Percentiles rank a stretch among this genome's conserved stretches.
Conservation (phyloP, 768 basidiomycete genomes). For the Suillus plorans region DNA sequence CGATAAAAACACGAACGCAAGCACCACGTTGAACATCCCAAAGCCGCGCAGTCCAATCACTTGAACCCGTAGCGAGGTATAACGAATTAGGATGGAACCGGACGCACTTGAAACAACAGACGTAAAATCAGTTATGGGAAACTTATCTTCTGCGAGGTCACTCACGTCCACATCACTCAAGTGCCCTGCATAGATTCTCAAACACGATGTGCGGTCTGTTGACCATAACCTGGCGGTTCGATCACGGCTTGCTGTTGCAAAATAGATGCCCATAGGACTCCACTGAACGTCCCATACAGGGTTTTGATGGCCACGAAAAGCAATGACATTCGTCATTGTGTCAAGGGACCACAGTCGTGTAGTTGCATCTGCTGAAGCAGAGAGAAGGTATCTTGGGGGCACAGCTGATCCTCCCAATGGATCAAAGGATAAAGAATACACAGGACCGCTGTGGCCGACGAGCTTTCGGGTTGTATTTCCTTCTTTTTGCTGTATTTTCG, state of each 20-base stretch:
- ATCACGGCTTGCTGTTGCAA: slow-evolving; percentile 93
- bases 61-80: slow-evolving; percentile 95
- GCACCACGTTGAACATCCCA: slow-evolving; percentile 98
- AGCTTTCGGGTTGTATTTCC: slow-evolving; percentile 86
- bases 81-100: slow-evolving; percentile 97
- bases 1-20: slow-evolving; percentile 93
- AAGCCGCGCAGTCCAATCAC: slow-evolving; percentile 91
- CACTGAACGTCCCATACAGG: slow-evolving; percentile 99
- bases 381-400: slow-evolving; percentile 85
- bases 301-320: slow-evolving; percentile 93
- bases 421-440: slow-evolving; percentile 93
- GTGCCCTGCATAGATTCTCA: slow-evolving; percentile 95
- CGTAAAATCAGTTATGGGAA: background rate
- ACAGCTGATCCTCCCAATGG: slow-evolving; percentile 84
- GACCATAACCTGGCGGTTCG: slow-evolving; percentile 95
- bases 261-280: slow-evolving; percentile 98
- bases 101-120: slow-evolving; percentile 62
- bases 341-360: slow-evolving; percentile 93
- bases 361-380: slow-evolving; percentile 90
- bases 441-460: slow-evolving; percentile 94
- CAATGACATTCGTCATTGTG: slow-evolving; percentile 90
- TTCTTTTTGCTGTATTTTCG: slow-evolving; percentile 74
- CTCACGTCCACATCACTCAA: slow-evolving; percentile 95
- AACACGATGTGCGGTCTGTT: slow-evolving; percentile 81
- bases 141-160: slow-evolving; percentile 15